phyloP scores from a whole-genome alignment of 2,329 filamentous ascomycete genomes.

The Epichloe bromicola region DNA sequence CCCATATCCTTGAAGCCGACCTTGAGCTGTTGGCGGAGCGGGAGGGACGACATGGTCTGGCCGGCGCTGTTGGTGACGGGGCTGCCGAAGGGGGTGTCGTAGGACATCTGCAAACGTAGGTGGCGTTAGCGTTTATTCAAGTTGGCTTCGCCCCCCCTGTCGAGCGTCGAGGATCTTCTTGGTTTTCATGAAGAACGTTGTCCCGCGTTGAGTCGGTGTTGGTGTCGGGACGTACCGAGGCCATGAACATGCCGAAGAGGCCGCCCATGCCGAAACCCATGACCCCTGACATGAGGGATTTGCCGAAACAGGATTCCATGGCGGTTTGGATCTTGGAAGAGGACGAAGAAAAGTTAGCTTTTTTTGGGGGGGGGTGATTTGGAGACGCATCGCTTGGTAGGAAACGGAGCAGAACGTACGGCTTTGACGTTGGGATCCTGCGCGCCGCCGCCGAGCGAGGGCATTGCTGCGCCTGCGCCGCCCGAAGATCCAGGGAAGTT shows the following conservation, averaged over 20 bases:
- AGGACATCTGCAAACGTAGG: conserved; percentile 62
- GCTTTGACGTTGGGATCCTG: conserved; percentile 41
- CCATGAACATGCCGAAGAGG: conserved; percentile 95
- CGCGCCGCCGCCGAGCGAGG: conserved; percentile 18
- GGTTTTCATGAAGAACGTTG: too few relatives aligned
- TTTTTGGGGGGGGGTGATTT: neutral
- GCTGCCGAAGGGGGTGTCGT: conserved; percentile 71
- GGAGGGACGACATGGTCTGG: conserved; percentile 44
- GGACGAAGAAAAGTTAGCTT: neutral
- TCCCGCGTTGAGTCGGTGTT: neutral
- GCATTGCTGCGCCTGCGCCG: conserved; percentile 12
- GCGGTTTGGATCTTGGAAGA: conserved; percentile 54
- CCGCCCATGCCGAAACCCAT: conserved; percentile 93
- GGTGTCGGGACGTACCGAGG: conserved; percentile 51
- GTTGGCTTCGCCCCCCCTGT: too few relatives aligned
- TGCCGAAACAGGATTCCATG: conserved; percentile 88
- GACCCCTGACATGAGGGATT: conserved; percentile 77
- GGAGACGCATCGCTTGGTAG: neutral
- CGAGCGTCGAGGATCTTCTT: too few relatives aligned
- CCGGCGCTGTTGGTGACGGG: conserved; percentile 24
- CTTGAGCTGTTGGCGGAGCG: conserved; percentile 70
- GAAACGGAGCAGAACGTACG: conserved; percentile 22
- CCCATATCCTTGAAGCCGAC: conserved; percentile 94
- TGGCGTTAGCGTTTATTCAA: too few relatives aligned
- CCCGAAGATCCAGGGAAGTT: conserved; percentile 23